Conservation (phyloP, 2,329 filamentous ascomycete genomes). For the Colletotrichum eleusines region DNA sequence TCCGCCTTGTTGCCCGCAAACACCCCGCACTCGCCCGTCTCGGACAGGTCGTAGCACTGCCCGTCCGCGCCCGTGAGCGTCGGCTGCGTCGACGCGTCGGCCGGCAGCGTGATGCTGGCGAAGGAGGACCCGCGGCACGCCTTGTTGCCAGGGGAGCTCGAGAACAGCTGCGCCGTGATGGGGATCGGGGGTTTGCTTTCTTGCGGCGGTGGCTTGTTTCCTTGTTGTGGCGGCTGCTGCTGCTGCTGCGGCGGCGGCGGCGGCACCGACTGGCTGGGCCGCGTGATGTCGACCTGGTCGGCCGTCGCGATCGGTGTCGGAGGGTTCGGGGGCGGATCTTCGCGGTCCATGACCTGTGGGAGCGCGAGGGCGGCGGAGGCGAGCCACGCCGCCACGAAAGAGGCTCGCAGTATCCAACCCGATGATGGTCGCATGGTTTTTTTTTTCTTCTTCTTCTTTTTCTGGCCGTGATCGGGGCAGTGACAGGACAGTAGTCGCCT, state of each 20-base stretch:
- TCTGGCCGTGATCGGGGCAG: too few species aligned
- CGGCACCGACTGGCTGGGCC: background rate
- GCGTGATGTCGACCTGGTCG: constrained; percentile 26
- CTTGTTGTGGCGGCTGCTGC: too few species aligned
- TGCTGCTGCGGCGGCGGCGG: background rate
- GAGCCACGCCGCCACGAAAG: constrained; percentile 17
- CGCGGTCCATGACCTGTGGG: constrained; percentile 29
- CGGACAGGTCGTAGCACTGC: constrained; percentile 38
- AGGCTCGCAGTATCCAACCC: background rate
- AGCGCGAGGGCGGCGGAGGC: constrained; percentile 22
- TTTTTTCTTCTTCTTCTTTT: background rate
- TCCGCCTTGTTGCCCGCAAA: constrained; percentile 38
- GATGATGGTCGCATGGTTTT: constrained; percentile 32
- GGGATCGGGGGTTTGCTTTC: constrained; percentile 25
- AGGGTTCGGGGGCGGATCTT: constrained; percentile 16
- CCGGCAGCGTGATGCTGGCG: constrained; percentile 21
- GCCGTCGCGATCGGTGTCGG: constrained; percentile 31
- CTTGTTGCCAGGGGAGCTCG: constrained; percentile 32
- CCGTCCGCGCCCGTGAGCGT: constrained; percentile 19
- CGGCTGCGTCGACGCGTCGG: constrained; percentile 24
- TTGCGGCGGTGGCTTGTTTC: too few species aligned
- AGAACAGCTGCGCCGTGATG: constrained; percentile 34
- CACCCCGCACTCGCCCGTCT: constrained; percentile 33
- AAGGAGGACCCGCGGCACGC: constrained; percentile 32
- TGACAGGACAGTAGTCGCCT: too few species aligned